phyloP scores from a whole-genome alignment of 345 rosid species.

The Moringa oleifera region DNA sequence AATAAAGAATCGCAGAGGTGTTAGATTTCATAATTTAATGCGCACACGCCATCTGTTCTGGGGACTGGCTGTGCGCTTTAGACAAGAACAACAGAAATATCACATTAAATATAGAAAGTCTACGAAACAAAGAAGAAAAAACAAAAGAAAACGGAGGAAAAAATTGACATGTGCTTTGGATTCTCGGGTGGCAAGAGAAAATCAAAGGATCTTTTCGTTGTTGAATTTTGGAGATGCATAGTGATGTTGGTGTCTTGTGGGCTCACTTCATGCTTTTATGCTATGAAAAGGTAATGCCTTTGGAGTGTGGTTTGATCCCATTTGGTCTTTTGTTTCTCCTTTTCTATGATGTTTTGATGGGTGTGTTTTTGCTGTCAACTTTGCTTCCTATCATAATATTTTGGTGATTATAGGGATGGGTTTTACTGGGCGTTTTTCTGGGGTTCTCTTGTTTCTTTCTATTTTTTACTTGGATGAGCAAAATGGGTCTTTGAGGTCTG shows the following conservation, averaged over 20 bases:
- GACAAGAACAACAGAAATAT: too few relatives aligned
- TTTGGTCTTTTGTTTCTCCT: slow-evolving; percentile 18
- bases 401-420: slow-evolving; percentile 12
- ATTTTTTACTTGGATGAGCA: background rate
- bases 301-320: slow-evolving; percentile 20
- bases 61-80: too few relatives aligned
- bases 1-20: too few relatives aligned
- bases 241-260: slow-evolving; percentile 46
- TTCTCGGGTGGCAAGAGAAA: slow-evolving; percentile 23
- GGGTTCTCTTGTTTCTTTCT: slow-evolving; percentile 1
- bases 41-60: too few relatives aligned
- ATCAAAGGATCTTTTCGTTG: slow-evolving; percentile 5
- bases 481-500: background rate
- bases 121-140: too few relatives aligned
- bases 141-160: background rate
- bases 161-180: slow-evolving; percentile 29
- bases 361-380: slow-evolving; percentile 22
- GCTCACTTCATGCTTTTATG: slow-evolving; percentile 42
- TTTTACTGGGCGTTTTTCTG: slow-evolving; percentile 18
- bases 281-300: slow-evolving; percentile 43
- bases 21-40: too few relatives aligned
- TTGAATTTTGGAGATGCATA: slow-evolving; percentile 28
- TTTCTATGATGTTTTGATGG: slow-evolving; percentile 13
- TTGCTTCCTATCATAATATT: slow-evolving; percentile 20
- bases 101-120: too few relatives aligned